Conservation (phyloP, 2,329 filamentous ascomycete species). For the Aureobasidium namibiae region DNA sequence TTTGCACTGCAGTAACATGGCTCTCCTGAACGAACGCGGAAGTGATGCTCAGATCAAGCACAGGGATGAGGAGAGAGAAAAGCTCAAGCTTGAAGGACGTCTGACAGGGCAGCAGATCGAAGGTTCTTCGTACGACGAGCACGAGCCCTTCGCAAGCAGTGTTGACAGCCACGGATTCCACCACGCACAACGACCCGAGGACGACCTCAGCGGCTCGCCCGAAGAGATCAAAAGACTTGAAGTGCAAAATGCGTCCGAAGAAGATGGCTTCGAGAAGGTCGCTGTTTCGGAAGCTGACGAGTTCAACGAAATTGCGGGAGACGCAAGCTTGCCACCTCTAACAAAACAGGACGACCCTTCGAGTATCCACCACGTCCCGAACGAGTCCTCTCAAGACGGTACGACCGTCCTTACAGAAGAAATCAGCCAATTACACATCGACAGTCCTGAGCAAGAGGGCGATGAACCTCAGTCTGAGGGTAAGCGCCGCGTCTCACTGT, state of each 20-base stretch:
- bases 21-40: conserved; percentile 80
- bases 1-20: conserved; percentile 98
- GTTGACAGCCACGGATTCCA: conserved; percentile 46
- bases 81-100: conserved; percentile 67
- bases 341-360: conserved; percentile 11
- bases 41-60: conserved; percentile 77
- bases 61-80: conserved; percentile 73
- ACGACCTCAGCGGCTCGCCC: conserved; percentile 40
- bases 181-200: conserved; percentile 37
- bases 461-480: conserved; percentile 18
- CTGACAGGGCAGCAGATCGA: conserved; percentile 47
- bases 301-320: conserved; percentile 48
- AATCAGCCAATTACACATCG: conserved; percentile 3
- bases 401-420: not conserved
- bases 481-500: conserved; percentile 29
- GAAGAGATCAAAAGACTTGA: conserved; percentile 65
- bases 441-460: conserved; percentile 1
- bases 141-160: conserved; percentile 43
- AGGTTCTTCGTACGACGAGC: conserved; percentile 49
- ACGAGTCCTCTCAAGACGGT: conserved; percentile 33
- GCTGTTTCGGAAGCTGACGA: conserved; percentile 59
- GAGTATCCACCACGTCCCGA: conserved; percentile 30
- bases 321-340: conserved; percentile 18
- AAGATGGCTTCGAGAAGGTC: conserved; percentile 92
- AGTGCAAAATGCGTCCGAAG: conserved; percentile 72